Evolutionary conservation across 2,329 filamentous ascomycete species (phyloP).

Genomic region (Penicillium sp.): DNA sequence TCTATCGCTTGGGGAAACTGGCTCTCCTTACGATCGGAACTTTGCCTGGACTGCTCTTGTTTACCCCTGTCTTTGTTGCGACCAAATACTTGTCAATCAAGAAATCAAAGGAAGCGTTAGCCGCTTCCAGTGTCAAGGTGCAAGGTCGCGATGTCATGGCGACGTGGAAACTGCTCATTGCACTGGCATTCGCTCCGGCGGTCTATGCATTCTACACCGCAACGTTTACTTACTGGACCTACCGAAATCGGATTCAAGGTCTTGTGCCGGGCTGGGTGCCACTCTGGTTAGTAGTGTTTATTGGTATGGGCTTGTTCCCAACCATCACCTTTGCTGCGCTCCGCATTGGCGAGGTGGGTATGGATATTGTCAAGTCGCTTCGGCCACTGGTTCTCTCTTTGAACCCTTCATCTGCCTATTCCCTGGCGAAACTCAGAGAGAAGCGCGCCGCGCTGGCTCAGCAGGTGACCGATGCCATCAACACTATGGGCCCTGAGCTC

Average conservation of each 20-base stretch:
- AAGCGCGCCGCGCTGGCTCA: conserved; percentile 70
- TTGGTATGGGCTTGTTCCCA: conserved; percentile 77
- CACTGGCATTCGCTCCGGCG: conserved; percentile 75
- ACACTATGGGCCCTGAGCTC: conserved; percentile 90
- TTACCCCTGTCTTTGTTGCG: conserved; percentile 81
- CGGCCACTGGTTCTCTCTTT: conserved; percentile 82
- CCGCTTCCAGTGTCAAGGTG: conserved; percentile 83
- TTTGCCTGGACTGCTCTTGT: conserved; percentile 80
- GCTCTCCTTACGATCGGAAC: conserved; percentile 73
- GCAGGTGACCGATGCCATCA: conserved; percentile 88
- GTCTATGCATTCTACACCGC: conserved; percentile 79
- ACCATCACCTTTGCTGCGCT: conserved; percentile 88
- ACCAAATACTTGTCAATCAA: conserved; percentile 77
- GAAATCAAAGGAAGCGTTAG: conserved; percentile 79
- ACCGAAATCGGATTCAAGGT: conserved; percentile 78
- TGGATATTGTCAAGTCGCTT: conserved; percentile 96
- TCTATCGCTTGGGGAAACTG: conserved; percentile 79
- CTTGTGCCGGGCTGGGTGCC: conserved; percentile 75
- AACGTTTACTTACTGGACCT: conserved; percentile 71
- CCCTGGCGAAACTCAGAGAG: conserved; percentile 72
- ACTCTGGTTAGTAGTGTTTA: conserved; percentile 70
- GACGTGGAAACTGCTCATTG: conserved; percentile 91
- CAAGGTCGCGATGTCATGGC: conserved; percentile 86
- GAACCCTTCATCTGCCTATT: conserved; percentile 79
- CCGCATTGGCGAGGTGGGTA: conserved; percentile 93